Evolutionary conservation across 192 early-diverging fungal genomes (phyloP), one percentile per base, ranked within the genome.

Genomic region (Funneliformis mosseae): DNA sequence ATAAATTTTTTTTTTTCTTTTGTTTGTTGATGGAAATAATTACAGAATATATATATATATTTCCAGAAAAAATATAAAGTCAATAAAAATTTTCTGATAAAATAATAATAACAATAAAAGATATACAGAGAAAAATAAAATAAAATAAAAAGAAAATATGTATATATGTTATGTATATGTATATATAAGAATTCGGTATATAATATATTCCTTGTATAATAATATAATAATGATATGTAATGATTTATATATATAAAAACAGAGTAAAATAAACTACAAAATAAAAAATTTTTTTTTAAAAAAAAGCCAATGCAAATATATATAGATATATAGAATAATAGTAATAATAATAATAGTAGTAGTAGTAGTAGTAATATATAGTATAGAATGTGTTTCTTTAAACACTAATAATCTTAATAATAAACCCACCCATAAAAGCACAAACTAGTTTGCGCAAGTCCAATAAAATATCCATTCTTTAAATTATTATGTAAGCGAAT

Each of bases 91-190:
- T 45, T 45, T 45, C 27, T 27, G 11, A 27, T 27, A 64, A 27
- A 64, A 64, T 62, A 62, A 62, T 3, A 62, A 62, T 21, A 64
- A 64, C 6, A 28, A 10, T 27, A 64, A 27, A 64, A 64, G 50
- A 55, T 55, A 55, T 64, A 64, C n/a, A 64, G 27, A 27, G 27
- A 64, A 27, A 25, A 64, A n/a, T n/a, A n/a, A 8, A 64, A 28
- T 1, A 62, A 62, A 18, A 59, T 3, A 23, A 62, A 62, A 62
- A 62, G 18, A 25, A 27, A 64, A 64, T 64, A 64, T 64, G 63
- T 64, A 64, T 64, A 64, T 64, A 64, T 64, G 63, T 64, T 64
- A 64, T 64, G 63, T 64, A 64, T 64, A 64, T 64, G 63, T 64
- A 64, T 64, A 64, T 64, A 64, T 64, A 28, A 27, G 27, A 27